Percentiles rank a stretch among this genome's conserved stretches.
Conservation (phyloP, 805 yeast genomes). For the Candida palmyrensis region DNA sequence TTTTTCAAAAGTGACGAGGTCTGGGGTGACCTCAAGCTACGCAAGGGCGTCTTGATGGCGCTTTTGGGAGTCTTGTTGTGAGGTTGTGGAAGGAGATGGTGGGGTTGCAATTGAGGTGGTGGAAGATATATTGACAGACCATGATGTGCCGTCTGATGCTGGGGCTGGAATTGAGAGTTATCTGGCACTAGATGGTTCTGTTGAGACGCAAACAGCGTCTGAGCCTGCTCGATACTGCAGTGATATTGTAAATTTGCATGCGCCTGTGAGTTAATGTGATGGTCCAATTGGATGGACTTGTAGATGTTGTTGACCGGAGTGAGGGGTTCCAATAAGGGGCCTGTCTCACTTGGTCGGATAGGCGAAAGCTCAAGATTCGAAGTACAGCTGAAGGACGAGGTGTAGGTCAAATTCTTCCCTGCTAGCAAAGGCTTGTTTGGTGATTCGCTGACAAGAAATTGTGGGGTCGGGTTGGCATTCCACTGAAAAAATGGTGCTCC, state of each 20-base stretch:
- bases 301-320: conserved; percentile 41
- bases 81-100: conserved; percentile 6
- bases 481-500: conserved; percentile 10
- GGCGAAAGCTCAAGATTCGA: conserved; percentile 64
- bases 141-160: conserved; percentile 1
- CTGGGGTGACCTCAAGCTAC: conserved; percentile 34
- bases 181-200: neutral
- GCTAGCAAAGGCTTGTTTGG: conserved; percentile 38
- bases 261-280: conserved; percentile 6
- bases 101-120: conserved; percentile 3
- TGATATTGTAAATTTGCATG: conserved; percentile 9
- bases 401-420: conserved; percentile 43
- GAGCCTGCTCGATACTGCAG: neutral
- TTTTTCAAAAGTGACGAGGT: conserved; percentile 43
- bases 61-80: conserved; percentile 33
- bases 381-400: conserved; percentile 63
- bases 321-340: conserved; percentile 61
- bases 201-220: neutral
- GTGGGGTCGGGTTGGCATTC: conserved; percentile 12
- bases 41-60: conserved; percentile 29
- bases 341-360: conserved; percentile 51
- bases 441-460: conserved; percentile 24
- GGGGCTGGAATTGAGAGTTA: neutral
- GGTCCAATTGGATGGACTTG: conserved; percentile 7
- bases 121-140: conserved; percentile 3